Conservation (phyloP, 1,284 basidiomycete genomes). For the Exobasidium cylindrosporum region DNA sequence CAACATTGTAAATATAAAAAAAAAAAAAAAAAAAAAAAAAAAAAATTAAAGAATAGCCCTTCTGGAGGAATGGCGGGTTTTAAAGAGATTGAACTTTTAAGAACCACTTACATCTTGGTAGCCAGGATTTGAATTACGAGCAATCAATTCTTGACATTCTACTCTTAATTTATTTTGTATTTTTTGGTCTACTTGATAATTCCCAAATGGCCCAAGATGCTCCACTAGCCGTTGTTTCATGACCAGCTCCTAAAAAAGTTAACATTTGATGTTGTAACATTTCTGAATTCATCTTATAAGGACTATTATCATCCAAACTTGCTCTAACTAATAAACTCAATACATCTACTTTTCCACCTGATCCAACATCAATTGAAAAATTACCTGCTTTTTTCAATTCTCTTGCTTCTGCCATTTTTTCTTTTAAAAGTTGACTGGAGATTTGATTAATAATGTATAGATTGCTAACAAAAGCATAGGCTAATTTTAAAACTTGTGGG, state of each 20-base stretch:
- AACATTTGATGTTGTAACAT: constrained; percentile 36
- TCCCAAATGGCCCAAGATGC: constrained; percentile 72
- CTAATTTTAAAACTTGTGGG: constrained; percentile 19
- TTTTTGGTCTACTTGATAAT: constrained; percentile 62
- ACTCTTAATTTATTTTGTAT: constrained; percentile 64
- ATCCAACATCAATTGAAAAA: constrained; percentile 21
- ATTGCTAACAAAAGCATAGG: constrained; percentile 10
- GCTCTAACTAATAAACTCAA: constrained; percentile 13
- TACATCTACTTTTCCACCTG: constrained; percentile 27
- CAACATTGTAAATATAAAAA: neutral
- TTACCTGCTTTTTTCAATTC: constrained; percentile 24
- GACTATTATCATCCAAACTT: constrained; percentile 19
- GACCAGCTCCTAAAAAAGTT: constrained; percentile 43
- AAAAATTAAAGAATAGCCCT: too few species aligned
- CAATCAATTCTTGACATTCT: constrained; percentile 58
- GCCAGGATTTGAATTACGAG: constrained; percentile 27
- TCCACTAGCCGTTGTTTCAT: constrained; percentile 64
- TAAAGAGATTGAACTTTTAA: too few species aligned
- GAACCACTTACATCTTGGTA: constrained; percentile 59
- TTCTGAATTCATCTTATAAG: constrained; percentile 36
- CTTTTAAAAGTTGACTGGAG: constrained; percentile 31
- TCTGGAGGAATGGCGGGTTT: too few species aligned
- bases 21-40: too few species aligned
- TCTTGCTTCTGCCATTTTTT: constrained; percentile 27
- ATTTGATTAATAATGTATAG: constrained; percentile 39